Percentiles rank a stretch among this genome's conserved stretches.
These are phyloP conservation scores for Chytriomyces sp. DNA, from an alignment of 192 early-diverging fungal genomes.

Conservation along the genomic window DNA sequence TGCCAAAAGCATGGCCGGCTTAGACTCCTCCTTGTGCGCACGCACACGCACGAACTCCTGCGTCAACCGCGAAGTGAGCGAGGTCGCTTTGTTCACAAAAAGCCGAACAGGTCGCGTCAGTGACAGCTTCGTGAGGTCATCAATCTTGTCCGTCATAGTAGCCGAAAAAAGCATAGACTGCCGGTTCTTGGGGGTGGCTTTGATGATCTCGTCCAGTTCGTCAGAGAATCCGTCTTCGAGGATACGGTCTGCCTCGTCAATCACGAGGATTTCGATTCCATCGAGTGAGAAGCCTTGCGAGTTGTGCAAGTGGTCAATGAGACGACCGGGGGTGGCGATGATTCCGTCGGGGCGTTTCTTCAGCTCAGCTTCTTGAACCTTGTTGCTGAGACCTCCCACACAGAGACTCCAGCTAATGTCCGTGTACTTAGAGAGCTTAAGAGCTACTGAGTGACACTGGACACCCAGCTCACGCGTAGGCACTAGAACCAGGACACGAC, in stretches of 20 bases:
- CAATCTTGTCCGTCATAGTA: constrained; percentile 98
- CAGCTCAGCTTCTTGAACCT: constrained; percentile 86
- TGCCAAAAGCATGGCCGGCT: constrained; percentile 82
- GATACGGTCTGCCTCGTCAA: constrained; percentile 99
- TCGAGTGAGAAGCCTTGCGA: constrained; percentile 86
- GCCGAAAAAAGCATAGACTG: constrained; percentile 99
- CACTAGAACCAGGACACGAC: constrained; percentile 87
- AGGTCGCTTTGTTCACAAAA: constrained; percentile 83
- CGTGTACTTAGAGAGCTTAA: constrained; percentile 82
- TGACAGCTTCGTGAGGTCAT: constrained; percentile 92
- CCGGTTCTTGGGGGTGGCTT: constrained; percentile 78
- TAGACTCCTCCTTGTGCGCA: constrained; percentile 77
- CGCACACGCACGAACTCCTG: constrained; percentile 98
- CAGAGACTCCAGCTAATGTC: constrained; percentile 86
- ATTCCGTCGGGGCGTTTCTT: constrained; percentile 85
- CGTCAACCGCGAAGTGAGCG: constrained; percentile 72
- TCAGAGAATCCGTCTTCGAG: constrained; percentile 97
- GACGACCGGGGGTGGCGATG: constrained; percentile 96
- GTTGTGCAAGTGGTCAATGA: constrained; percentile 97
- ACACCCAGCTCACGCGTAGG: constrained; percentile 98
- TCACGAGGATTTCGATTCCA: constrained; percentile 90
- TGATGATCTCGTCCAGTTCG: constrained; percentile 95
- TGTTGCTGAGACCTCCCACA: constrained; percentile 83
- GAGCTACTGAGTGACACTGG: constrained; percentile 92
- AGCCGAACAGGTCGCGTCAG: constrained; percentile 85